These are phyloP conservation scores for Circinella umbellata DNA, from an alignment of 371 early-diverging fungal species.

Conservation along the genomic window DNA sequence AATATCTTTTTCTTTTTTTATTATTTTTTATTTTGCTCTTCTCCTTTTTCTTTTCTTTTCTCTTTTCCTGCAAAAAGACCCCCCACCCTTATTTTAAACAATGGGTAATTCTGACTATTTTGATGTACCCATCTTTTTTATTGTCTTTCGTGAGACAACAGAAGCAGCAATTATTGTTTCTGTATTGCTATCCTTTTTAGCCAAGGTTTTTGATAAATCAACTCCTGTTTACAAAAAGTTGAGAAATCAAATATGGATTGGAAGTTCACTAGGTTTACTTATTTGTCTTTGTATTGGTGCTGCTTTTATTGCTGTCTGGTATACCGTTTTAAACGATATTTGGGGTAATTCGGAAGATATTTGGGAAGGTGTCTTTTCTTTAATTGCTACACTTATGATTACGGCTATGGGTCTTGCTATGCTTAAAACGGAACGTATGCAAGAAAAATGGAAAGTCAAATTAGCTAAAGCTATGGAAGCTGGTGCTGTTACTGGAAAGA, in stretches of 20 bases:
- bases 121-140: slow-evolving; percentile 82
- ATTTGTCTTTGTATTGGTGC: slow-evolving; percentile 72
- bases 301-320: slow-evolving; percentile 75
- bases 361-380: slow-evolving; percentile 81
- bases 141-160: slow-evolving; percentile 82
- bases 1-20: no score
- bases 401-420: slow-evolving; percentile 76
- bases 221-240: slow-evolving; percentile 48
- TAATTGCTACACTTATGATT: slow-evolving; percentile 74
- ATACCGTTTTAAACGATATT: slow-evolving; percentile 61
- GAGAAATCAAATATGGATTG: slow-evolving; percentile 69
- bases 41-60: slow-evolving; percentile 4
- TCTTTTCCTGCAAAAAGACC: slow-evolving; percentile 1
- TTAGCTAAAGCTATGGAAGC: slow-evolving; percentile 59
- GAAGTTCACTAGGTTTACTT: slow-evolving; percentile 62
- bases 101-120: slow-evolving; percentile 49
- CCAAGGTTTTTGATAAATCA: slow-evolving; percentile 60
- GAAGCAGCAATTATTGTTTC: slow-evolving; percentile 87
- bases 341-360: slow-evolving; percentile 76
- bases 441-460: slow-evolving; percentile 72
- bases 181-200: slow-evolving; percentile 75
- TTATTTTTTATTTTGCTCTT: no score
- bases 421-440: slow-evolving; percentile 69
- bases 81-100: slow-evolving; percentile 22
- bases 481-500: slow-evolving; percentile 15